A percentile compares a stretch with the other conserved stretches of the same genome.
These are phyloP conservation scores for Syncephalis plumigaleata DNA, from an alignment of 371 early-diverging fungal genomes.

Conservation along the genomic window DNA sequence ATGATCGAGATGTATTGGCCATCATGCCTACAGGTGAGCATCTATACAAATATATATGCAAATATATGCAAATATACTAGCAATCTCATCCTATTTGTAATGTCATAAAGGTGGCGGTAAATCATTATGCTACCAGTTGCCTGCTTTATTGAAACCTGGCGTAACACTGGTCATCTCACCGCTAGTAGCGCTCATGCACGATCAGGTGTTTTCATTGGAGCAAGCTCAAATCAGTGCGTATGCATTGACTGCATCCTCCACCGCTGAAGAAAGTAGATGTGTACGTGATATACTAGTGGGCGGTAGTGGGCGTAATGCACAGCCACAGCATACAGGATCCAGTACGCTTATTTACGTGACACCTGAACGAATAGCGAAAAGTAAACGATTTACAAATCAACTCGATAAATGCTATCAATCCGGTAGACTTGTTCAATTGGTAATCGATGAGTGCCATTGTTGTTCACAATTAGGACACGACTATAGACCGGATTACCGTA, in stretches of 20 bases:
- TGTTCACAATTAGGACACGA: background rate
- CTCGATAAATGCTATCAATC: background rate
- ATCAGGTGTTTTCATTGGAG: constrained; percentile 84
- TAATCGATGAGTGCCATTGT: background rate
- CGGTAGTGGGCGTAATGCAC: constrained; percentile 16
- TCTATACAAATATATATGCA: no score
- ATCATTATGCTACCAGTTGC: constrained; percentile 95
- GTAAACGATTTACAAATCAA: background rate
- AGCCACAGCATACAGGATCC: no score
- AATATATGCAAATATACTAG: no score
- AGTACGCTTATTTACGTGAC: constrained; percentile 90
- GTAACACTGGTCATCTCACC: constrained; percentile 96
- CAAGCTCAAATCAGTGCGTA: constrained; percentile 56
- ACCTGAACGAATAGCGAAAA: constrained; percentile 43
- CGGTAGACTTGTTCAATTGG: background rate
- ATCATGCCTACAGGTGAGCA: constrained; percentile 84
- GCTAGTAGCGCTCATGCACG: constrained; percentile 91
- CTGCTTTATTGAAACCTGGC: constrained; percentile 71
- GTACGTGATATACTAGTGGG: constrained; percentile 33
- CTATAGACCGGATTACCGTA: background rate
- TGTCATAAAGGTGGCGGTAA: constrained; percentile 86
- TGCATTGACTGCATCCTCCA: constrained; percentile 44
- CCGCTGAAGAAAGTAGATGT: constrained; percentile 26
- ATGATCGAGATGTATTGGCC: constrained; percentile 89
- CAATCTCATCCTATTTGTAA: no score